Evolutionary conservation across 1,139 yeast species (phyloP), one percentile per base, ranked within the genome.

Genomic region (Candida tunisiensis): DNA sequence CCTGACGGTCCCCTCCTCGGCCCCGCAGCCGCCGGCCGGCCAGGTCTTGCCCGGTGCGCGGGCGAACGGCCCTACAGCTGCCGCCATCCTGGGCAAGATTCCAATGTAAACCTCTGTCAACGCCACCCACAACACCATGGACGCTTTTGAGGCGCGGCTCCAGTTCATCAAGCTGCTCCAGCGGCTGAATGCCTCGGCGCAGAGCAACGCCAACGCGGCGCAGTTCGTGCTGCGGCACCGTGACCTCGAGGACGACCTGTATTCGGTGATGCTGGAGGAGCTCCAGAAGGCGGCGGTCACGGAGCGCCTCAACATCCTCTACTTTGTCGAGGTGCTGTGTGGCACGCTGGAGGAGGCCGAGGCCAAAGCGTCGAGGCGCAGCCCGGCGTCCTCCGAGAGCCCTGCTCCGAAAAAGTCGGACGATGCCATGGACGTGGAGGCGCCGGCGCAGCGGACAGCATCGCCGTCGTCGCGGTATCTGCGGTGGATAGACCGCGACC

Each of bases 91-190:
- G n/a, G n/a, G n/a, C n/a, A n/a, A n/a, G n/a, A n/a, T n/a, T n/a
- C n/a, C n/a, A n/a, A n/a, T n/a, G n/a, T n/a, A n/a, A n/a, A n/a
- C 18, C 8, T 16, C 6, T 7, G 11, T 16, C 15, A 11, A 21
- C 15, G 5, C 7, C 11, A 6, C 6, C 24, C 10, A 8, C 16
- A 9, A 10, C 26, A 33, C 19, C 15, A 75, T 78, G 88, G 92
- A 78, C 44, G 70, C 88, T 2, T 75, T 78, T 47, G 91, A 75
- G 44, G 78, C 82, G 3, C 65, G 82, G 32, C 55, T 77, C 25
- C 74, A 72, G 46, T 73, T 82, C 40, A 56, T 65, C 10, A 77
- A 70, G 42, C 61, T 69, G 25, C 58, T 82, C 22, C 59, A 69
- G 34, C 47, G 57, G 5, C 55, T 82, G 27, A 71, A 69, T 26